Base-by-base conservation (phyloP, 495 filamentous ascomycete species). In the Penicillium dipodomyicola region DNA sequence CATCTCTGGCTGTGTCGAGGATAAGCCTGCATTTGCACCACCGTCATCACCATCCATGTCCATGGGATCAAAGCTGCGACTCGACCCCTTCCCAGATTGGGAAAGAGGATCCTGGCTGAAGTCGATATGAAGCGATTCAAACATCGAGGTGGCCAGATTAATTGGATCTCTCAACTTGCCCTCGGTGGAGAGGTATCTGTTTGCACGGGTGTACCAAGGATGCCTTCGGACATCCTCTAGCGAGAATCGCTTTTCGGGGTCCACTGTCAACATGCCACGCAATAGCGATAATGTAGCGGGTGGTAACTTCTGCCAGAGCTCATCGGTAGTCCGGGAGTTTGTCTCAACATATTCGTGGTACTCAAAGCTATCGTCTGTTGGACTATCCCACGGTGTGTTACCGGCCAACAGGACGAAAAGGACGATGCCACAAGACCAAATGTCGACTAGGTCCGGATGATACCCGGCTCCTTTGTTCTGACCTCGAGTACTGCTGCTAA, bases 321-420 rank as follows among this genome's bases (percentile, higher is more conserved):
- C 84, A 64, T 97, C 95, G 11, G 82, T 84, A 56, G 88, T 90
- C 37, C 88, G 85, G 17, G 92, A 88, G 46, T 87, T 84, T 1
- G 85, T 90, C 25, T 80, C 80, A n/a, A 87, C 77, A 67, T 94
- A 97, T 72, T 96, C 90, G 62, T 87, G 80, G 64, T 86, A 95
- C 68, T 95, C 90, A 77, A 86, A 91, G 65, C 87, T 90, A 55
- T 82, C 75, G 20, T 82, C 72, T 11, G 91, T 91, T 2, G 94
- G 94, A 65, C 94, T 89, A 64, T 97, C 95, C 94, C 94, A 99
- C 0, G 94, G 94, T 2, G 94, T 99, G 70, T 99, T 99, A 11
- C 94, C 94, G 5, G 92, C 91, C 17, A 99, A 72, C 5, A 99
- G 77, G 40, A 97, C 94, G 65, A 99, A 99, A 9, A 99, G 78